A percentile compares a stretch with the other conserved stretches of the same genome.
Evolutionary conservation across 768 basidiomycete genomes (phyloP).

Genomic region (Polyporus arcularius): DNA sequence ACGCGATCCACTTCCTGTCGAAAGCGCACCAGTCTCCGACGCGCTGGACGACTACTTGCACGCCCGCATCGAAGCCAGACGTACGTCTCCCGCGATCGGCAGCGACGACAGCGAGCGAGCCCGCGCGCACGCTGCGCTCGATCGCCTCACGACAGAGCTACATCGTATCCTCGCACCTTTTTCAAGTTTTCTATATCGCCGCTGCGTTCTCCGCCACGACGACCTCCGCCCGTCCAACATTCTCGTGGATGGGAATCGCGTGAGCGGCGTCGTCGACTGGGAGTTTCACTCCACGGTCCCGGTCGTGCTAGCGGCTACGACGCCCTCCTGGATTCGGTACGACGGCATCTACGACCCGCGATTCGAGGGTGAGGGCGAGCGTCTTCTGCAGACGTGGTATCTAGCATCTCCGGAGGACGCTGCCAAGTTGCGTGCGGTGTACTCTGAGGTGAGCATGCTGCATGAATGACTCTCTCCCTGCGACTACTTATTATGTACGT

Average conservation of each 20-base stretch:
- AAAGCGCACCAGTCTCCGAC: constrained; percentile 1
- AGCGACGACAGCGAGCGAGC: neutral
- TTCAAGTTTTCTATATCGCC: constrained; percentile 1
- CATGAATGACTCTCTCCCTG: neutral
- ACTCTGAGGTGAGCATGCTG: constrained; percentile 1
- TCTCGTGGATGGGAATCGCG: constrained; percentile 17
- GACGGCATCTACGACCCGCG: constrained; percentile 22
- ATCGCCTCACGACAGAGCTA: neutral
- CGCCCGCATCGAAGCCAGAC: neutral
- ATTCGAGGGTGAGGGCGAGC: neutral
- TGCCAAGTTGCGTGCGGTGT: constrained; percentile 1
- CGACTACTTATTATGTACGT: neutral
- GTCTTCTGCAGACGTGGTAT: neutral
- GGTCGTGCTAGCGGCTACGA: constrained; percentile 25
- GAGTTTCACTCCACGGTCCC: constrained; percentile 23
- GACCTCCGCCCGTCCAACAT: constrained; percentile 19
- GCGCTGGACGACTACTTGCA: neutral
- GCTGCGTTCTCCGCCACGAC: constrained; percentile 22
- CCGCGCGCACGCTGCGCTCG: neutral
- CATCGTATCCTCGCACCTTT: neutral
- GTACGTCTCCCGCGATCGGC: neutral
- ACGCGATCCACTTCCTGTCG: neutral
- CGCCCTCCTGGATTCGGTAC: constrained; percentile 28
- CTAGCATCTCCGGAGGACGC: constrained; percentile 5
- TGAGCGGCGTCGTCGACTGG: constrained; percentile 29